Percentiles rank a stretch among this genome's conserved stretches.
phyloP scores from a whole-genome alignment of 768 basidiomycete genomes.

The Pulveroboletus sp. region DNA sequence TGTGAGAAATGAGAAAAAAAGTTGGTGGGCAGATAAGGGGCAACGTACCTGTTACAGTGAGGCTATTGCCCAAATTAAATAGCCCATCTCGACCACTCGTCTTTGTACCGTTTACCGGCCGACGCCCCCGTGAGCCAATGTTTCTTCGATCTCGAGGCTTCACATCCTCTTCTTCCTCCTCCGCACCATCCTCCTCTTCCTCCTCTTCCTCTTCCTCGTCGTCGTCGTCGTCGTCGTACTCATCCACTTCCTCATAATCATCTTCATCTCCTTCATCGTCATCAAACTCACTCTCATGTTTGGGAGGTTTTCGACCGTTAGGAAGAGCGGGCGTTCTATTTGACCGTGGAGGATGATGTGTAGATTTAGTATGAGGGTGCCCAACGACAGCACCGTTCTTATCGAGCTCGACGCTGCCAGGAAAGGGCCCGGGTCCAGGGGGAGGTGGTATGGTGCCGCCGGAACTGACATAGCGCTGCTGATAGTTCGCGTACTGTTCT shows the following conservation, averaged over 20 bases:
- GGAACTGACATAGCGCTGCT: conserved; percentile 91
- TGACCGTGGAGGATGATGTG: conserved; percentile 39
- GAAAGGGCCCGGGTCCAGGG: conserved; percentile 95
- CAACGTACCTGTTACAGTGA: conserved; percentile 76
- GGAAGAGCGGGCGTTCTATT: conserved; percentile 32
- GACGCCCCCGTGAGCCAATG: conserved; percentile 33
- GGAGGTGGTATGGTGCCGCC: conserved; percentile 88
- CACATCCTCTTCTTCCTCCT: conserved; percentile 51
- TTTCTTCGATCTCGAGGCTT: conserved; percentile 39
- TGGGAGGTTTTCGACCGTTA: conserved; percentile 39
- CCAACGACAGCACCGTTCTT: conserved; percentile 73
- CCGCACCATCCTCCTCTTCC: conserved; percentile 62
- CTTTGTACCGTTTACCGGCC: conserved; percentile 42
- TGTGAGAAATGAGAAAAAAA: conserved; percentile 29
- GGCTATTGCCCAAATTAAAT: conserved; percentile 73
- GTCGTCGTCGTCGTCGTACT: conserved; percentile 47
- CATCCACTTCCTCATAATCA: conserved; percentile 50
- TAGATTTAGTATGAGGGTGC: conserved; percentile 27
- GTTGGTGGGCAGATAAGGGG: conserved; percentile 5
- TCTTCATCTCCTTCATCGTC: conserved; percentile 59
- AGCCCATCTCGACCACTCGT: conserved; percentile 57
- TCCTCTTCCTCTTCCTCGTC: conserved; percentile 65
- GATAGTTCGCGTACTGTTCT: conserved; percentile 97
- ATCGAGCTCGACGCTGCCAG: conserved; percentile 95
- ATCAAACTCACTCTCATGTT: conserved; percentile 60